phyloP scores from a whole-genome alignment of 2,329 filamentous ascomycete genomes.

The Tolypocladium album region DNA sequence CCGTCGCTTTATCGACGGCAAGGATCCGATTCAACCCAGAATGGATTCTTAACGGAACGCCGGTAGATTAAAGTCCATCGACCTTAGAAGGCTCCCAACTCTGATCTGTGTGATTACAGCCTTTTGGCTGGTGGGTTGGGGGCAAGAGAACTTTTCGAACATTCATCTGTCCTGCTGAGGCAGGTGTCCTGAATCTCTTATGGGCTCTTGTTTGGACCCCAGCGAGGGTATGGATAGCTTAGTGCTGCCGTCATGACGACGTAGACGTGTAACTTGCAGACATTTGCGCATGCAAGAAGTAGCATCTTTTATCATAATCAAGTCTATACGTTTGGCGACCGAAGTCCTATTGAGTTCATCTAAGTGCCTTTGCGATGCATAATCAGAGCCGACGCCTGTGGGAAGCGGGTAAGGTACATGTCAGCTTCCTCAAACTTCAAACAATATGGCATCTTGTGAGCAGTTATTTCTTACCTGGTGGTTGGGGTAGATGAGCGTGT shows the following conservation, averaged over 20 bases:
- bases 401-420: not conserved
- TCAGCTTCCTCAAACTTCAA: not conserved
- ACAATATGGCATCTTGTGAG: not conserved
- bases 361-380: constrained; percentile 16
- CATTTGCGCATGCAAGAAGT: not conserved
- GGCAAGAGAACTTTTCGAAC: constrained; percentile 33
- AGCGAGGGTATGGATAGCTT: not conserved
- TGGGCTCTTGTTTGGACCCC: not conserved
- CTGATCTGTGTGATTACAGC: constrained; percentile 12
- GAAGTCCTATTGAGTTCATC: not conserved
- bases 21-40: constrained; percentile 57
- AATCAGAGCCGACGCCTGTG: constrained; percentile 20
- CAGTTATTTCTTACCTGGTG: constrained; percentile 54
- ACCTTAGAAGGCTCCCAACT: constrained; percentile 27
- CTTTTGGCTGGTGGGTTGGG: constrained; percentile 20
- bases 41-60: constrained; percentile 74
- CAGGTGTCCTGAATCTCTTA: not conserved
- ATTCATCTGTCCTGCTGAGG: constrained; percentile 8
- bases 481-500: constrained; percentile 77
- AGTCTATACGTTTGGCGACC: not conserved
- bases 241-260: not conserved
- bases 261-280: not conserved
- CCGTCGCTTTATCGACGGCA: constrained; percentile 61
- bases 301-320: not conserved
- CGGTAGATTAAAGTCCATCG: constrained; percentile 47